Evolutionary conservation across 140 eudicot species (phyloP), one percentile per base, ranked within the genome.

Genomic region (Oenanthe javanica): DNA sequence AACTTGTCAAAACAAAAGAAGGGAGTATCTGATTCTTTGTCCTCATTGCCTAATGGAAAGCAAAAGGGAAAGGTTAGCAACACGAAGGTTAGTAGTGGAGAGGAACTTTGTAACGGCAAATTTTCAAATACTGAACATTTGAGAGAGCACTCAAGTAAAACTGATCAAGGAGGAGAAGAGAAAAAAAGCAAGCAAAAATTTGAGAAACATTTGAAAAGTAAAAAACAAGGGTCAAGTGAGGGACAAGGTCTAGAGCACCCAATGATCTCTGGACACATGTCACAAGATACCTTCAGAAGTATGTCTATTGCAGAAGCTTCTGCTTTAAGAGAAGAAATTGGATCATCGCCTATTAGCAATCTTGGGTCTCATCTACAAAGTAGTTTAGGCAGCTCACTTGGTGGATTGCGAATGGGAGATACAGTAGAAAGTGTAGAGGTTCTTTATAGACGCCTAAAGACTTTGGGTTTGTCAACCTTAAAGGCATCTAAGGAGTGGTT

Each of bases 401-500:
- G 27, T 45, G 77, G 57, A 46, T 46, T 73, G 77, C 77, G 50
- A 19, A 73, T 73, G 77, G 55, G 36, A 19, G 77, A 73, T 46
- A 73, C 55, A 46, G 4, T 43, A 25, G 77, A 73, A 46, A 73
- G 38, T 73, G 40, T 73, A 43, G 55, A 73, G 38, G 54, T 73
- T 43, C 27, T 73, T 18, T 43, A 48, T 79, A 79, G 78, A 77
- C 83, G 80, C 82, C 69, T 91, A 80, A 90, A 82, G 83, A 81
- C 82, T 46, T 83, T 77, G 40, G 59, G 81, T 38, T 72, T 85
- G 43, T 83, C 91, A 23, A 82, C 87, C 43, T 79, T 81, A 54
- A 80, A 87, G 83, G 89, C 89, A 77, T 90, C 90, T 47, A 80
- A 52, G 67, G 89, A 88, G 63, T 92, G 96, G 97, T 50, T 91